phyloP scores from a whole-genome alignment of 176 grass and related monocot species.

The Tillandsia fasciculata region DNA sequence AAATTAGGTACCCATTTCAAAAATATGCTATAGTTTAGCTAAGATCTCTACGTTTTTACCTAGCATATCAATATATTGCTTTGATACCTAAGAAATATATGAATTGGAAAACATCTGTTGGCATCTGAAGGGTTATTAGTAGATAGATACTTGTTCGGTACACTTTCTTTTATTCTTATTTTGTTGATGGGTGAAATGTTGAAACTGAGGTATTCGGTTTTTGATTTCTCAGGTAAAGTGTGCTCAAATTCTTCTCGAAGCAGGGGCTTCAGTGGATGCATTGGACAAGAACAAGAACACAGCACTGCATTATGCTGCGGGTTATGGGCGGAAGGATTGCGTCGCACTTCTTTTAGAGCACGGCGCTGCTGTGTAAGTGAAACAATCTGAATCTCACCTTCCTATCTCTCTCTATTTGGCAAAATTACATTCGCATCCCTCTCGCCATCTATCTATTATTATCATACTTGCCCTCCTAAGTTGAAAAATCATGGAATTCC shows the following conservation, averaged over 20 bases:
- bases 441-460: too few species aligned
- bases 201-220: background rate
- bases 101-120: too few species aligned
- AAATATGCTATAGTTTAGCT: too few species aligned
- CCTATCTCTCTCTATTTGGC: too few species aligned
- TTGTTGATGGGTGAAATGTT: background rate
- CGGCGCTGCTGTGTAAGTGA: slow-evolving; percentile 64
- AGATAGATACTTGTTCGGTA: background rate
- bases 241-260: slow-evolving; percentile 61
- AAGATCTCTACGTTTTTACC: too few species aligned
- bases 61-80: too few species aligned
- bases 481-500: too few species aligned
- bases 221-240: slow-evolving; percentile 32
- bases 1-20: too few species aligned
- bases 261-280: slow-evolving; percentile 50
- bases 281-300: slow-evolving; percentile 89
- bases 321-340: slow-evolving; percentile 76
- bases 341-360: slow-evolving; percentile 64
- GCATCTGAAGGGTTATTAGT: too few species aligned
- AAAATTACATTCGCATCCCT: too few species aligned
- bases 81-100: too few species aligned
- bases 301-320: slow-evolving; percentile 83
- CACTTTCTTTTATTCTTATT: background rate
- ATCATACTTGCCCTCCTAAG: too few species aligned
- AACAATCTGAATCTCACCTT: background rate